These are phyloP conservation scores for Poterioochromonas sp. DNA, from an alignment of 352 stramenopile genomes.

Conservation along the genomic window DNA sequence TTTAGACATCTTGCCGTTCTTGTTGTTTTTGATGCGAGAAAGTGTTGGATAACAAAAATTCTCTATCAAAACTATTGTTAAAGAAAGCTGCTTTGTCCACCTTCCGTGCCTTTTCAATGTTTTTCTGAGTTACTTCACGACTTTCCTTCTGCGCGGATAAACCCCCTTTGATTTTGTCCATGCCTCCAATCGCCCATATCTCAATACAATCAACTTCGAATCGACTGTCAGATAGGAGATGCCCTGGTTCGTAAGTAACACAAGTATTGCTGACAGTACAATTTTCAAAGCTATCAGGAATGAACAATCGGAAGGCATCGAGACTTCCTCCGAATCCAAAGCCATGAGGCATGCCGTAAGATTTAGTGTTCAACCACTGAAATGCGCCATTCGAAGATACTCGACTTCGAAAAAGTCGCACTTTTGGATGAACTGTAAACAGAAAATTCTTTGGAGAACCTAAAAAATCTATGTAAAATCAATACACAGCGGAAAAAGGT, in stretches of 20 bases:
- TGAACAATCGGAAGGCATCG: conserved; percentile 22
- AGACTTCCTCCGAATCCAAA: neutral
- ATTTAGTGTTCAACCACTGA: conserved; percentile 9
- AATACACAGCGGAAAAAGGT: neutral
- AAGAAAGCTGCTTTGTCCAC: conserved; percentile 18
- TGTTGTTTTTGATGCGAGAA: conserved; percentile 2
- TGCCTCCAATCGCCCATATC: conserved; percentile 4
- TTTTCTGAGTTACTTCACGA: neutral
- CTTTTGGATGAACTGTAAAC: neutral
- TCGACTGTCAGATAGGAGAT: neutral
- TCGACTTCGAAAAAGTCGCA: neutral
- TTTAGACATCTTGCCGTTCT: no score
- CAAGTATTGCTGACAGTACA: neutral
- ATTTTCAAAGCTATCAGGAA: conserved; percentile 22
- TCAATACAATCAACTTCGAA: conserved; percentile 24
- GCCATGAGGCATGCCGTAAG: conserved; percentile 21
- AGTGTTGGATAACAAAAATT: conserved; percentile 15
- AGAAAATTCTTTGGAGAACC: neutral
- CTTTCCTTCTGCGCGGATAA: neutral
- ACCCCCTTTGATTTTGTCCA: neutral
- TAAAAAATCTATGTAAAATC: neutral
- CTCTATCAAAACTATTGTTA: conserved; percentile 15
- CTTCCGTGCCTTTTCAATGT: conserved; percentile 1
- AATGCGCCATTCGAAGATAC: neutral
- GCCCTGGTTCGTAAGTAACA: conserved; percentile 10